Base-by-base conservation (phyloP, 2,329 filamentous ascomycete genomes). In the Neopestalotiopsis sp. region DNA sequence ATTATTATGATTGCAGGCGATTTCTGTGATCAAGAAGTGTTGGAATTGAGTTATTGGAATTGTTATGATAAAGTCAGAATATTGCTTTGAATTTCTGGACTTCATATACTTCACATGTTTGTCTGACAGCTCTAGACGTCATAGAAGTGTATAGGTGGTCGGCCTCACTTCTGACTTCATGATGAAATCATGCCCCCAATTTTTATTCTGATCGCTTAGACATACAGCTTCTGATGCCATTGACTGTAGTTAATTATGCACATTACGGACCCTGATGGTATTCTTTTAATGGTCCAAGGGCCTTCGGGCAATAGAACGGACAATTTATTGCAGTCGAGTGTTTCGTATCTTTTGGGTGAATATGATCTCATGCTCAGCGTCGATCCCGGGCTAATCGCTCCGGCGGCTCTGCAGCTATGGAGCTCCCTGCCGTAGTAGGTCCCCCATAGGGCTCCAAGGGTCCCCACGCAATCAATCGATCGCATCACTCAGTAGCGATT, bases 81-180 rank as follows among this genome's bases (percentile, higher is more conserved):
- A 14, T 17, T 30, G 1, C 5, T 17, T 2, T 20, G 14, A 17
- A 28, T 62, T 24, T 20, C n/a, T 10, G 24, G n/a, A 62, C n/a
- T 62, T 62, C 57, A 59, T 59, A 62, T 62, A 62, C 45, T 62
- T 38, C n/a, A 62, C 32, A 34, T 34, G 59, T 53, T 20, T 45
- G 38, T 53, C 12, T 49, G n/a, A 20, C n/a, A 64, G 61, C 20
- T 62, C 14, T 34, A 53, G 30, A 64, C 61, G 61, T 64, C 61
- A 64, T 64, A 30, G 61, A 64, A 53, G 61, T 53, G 34, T 53
- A 64, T 28, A 13, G 45, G 40, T 45, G 34, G 30, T 24, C 14
- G 20, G 14, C 13, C 38, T 10, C 4, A 30, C 17, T 20, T 49
- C 42, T 64, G 61, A 64, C 61, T 64, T 64, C 61, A 64, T 64